Evolutionary conservation across 148 eudicot genomes (phyloP).

Genomic region (Agrostemma githago): DNA sequence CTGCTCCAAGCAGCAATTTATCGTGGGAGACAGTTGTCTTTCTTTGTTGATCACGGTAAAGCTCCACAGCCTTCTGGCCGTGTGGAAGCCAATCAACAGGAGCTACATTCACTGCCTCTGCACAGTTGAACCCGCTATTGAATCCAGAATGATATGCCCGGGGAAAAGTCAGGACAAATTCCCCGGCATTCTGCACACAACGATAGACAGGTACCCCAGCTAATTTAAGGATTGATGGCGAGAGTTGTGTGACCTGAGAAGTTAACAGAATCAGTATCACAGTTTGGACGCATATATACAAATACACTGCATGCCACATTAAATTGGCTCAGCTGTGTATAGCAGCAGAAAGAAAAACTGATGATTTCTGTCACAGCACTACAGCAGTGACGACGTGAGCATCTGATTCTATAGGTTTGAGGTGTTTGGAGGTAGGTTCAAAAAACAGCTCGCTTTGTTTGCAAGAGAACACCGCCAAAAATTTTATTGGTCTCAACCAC

Average conservation of each 20-base stretch:
- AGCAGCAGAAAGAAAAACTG: not conserved
- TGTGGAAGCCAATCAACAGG: constrained; percentile 98
- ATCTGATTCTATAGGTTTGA: not conserved
- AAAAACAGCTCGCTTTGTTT: not conserved
- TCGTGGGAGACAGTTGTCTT: constrained; percentile 96
- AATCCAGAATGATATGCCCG: constrained; percentile 97
- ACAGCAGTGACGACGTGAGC: not conserved
- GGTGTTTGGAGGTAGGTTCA: not conserved
- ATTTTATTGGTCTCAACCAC: not conserved
- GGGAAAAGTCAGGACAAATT: constrained; percentile 91
- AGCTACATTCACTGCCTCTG: constrained; percentile 98
- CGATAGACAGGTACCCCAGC: constrained; percentile 94
- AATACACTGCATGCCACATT: not conserved
- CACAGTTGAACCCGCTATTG: constrained; percentile 96
- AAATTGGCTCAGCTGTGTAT: not conserved
- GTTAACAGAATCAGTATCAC: constrained; percentile 15
- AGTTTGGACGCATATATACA: not conserved
- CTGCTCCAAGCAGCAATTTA: constrained; percentile 94
- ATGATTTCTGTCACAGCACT: not conserved
- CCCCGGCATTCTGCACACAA: constrained; percentile 90
- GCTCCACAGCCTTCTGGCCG: constrained; percentile 95
- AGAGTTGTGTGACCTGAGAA: constrained; percentile 88
- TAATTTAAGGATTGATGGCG: constrained; percentile 72
- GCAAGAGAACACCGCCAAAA: not conserved
- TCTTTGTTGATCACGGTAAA: constrained; percentile 80